Conservation (phyloP, 2,329 filamentous ascomycete genomes). For the Epichloe uncinata region DNA sequence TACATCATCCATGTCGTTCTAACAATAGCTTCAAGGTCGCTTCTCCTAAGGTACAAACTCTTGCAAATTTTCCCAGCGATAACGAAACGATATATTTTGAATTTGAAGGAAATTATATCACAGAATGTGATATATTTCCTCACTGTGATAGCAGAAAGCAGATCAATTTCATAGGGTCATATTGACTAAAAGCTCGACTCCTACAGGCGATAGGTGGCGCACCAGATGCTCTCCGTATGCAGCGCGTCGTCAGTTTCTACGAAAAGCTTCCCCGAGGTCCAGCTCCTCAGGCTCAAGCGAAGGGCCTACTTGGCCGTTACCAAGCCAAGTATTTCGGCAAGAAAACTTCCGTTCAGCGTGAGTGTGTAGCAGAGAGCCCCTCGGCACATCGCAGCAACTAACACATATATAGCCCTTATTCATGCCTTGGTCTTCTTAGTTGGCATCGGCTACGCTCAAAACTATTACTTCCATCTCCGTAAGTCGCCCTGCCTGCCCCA, state of each 20-base stretch:
- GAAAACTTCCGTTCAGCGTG: constrained; percentile 79
- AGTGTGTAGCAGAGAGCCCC: constrained; percentile 46
- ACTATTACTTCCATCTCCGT: constrained; percentile 99
- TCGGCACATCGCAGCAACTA: constrained; percentile 15
- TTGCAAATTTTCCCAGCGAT: neutral
- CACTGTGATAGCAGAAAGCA: neutral
- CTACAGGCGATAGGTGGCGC: constrained; percentile 81
- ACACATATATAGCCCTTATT: constrained; percentile 54
- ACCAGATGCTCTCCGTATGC: constrained; percentile 94
- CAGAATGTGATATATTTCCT: neutral
- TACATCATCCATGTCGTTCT: constrained; percentile 11
- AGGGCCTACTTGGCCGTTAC: constrained; percentile 78
- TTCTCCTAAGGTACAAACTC: constrained; percentile 56
- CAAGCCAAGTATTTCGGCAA: constrained; percentile 90
- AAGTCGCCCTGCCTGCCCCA: constrained; percentile 30
- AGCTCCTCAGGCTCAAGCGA: constrained; percentile 70
- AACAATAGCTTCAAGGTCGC: constrained; percentile 44
- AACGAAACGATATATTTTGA: too few species aligned
- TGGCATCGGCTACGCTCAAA: constrained; percentile 81
- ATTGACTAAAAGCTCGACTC: constrained; percentile 21
- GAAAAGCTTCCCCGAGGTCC: constrained; percentile 91
- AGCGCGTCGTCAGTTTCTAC: constrained; percentile 97
- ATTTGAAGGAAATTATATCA: neutral
- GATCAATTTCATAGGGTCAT: neutral
- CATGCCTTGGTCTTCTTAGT: constrained; percentile 72